Percentiles rank a stretch among this genome's conserved stretches.
phyloP scores from a whole-genome alignment of 352 stramenopile genomes.

The Peronospora farinosa region DNA sequence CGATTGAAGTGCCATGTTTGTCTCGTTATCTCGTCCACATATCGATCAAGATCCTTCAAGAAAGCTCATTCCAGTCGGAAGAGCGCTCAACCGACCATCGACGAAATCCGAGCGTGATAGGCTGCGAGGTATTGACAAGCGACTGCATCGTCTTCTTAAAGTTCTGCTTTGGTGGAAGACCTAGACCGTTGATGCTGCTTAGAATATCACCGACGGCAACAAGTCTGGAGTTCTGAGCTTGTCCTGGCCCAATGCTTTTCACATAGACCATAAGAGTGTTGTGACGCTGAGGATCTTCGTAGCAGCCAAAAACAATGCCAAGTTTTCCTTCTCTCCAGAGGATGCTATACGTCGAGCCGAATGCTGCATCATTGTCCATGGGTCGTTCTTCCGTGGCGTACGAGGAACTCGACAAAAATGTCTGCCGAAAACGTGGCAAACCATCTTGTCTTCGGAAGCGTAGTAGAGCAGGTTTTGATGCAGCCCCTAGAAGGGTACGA shows the following conservation, averaged over 20 bases:
- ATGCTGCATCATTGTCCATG: neutral
- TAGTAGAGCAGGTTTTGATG: constrained; percentile 34
- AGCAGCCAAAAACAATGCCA: constrained; percentile 40
- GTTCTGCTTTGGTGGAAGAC: constrained; percentile 22
- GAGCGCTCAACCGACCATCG: constrained; percentile 32
- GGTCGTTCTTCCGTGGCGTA: constrained; percentile 11
- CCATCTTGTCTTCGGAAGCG: constrained; percentile 25
- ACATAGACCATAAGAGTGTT: constrained; percentile 39
- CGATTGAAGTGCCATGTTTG: constrained; percentile 14
- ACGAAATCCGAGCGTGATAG: constrained; percentile 37
- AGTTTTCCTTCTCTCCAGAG: constrained; percentile 35
- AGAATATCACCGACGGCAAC: constrained; percentile 37
- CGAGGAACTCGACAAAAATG: constrained; percentile 17
- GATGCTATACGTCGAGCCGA: constrained; percentile 32
- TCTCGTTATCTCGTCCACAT: neutral
- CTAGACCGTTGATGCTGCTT: constrained; percentile 31
- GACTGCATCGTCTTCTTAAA: constrained; percentile 36
- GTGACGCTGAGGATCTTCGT: constrained; percentile 28
- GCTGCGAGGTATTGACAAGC: constrained; percentile 28
- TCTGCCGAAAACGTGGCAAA: constrained; percentile 13
- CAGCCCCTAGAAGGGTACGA: constrained; percentile 26
- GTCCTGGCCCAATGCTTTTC: constrained; percentile 31
- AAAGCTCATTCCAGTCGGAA: constrained; percentile 5
- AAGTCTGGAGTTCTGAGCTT: constrained; percentile 31
- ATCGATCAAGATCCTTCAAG: neutral